Evolutionary conservation across 208 protist genomes (phyloP), one percentile per base, ranked within the genome.

Genomic region (Novymonas esmeraldas): DNA sequence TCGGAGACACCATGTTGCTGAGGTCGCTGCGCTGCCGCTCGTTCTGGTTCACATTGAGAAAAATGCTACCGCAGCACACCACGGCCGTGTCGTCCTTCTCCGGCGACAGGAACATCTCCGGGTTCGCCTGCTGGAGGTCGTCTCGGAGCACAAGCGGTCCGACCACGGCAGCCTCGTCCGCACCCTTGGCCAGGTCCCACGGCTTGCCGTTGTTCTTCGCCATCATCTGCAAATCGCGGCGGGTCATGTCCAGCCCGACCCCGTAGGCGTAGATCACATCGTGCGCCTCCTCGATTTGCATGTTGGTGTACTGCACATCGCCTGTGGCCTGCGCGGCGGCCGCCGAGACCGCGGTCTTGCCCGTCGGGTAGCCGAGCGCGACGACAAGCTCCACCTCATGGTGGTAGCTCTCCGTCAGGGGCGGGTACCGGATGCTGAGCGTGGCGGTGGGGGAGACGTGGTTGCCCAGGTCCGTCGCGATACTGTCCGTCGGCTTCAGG

Each of bases 241-340:
- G 82, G 0, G 93, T 97, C 84, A 97, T 89, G 76, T 97, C 93
- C 10, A 97, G 68, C 22, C 84, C 87, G 10, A 97, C 64, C 3
- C 65, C 88, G 59, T 95, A 97, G 33, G 85, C 93, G 50, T 78
- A 82, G 18, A 97, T 85, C 36, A 92, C 64, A 10, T 82, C 54
- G 11, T 79, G 42, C 29, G 71, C 93, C 6, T 86, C 70, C 55
- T 80, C 67, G 13, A 76, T 49, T 0, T 75, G 45, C 4, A 96
- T 57, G 46, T 89, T 85, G 42, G 64, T 60, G 46, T 69, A 79
- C 20, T 39, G 64, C 41, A 28, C 34, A 10, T 67, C 66, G 42
- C 57, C 45, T 1, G 42, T 6, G 57, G 60, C 59, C n/a, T 54
- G 46, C 14, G 46, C 57, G 28, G 50, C 60, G 9, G 49, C 50